Conservation (phyloP, 805 yeast species). For the Yarrowia alimentaria region DNA sequence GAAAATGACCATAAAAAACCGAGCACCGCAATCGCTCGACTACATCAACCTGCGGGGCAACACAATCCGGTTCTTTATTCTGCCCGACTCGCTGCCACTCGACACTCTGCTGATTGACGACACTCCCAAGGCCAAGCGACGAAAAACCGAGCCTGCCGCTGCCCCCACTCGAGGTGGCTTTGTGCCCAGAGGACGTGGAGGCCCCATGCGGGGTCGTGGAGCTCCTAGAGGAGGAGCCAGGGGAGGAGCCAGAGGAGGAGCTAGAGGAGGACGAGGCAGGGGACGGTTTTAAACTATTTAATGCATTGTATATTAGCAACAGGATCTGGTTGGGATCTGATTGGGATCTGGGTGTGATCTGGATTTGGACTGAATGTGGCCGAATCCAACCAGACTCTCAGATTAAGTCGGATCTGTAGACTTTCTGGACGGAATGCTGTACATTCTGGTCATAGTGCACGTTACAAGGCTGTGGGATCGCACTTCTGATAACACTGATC, state of each 20-base stretch:
- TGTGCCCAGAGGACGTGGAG: slow-evolving; percentile 32
- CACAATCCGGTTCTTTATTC: slow-evolving; percentile 74
- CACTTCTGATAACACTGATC: too few relatives aligned
- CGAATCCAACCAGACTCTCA: too few relatives aligned
- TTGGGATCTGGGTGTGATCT: too few relatives aligned
- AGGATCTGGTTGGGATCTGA: too few relatives aligned
- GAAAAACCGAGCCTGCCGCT: slow-evolving; percentile 31
- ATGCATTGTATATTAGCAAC: too few relatives aligned
- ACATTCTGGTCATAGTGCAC: too few relatives aligned
- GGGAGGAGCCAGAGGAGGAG: slow-evolving; percentile 4
- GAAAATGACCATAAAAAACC: slow-evolving; percentile 68
- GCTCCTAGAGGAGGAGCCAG: slow-evolving; percentile 34
- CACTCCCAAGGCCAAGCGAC: slow-evolving; percentile 43
- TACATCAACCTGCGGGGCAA: slow-evolving; percentile 85
- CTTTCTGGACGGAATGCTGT: too few relatives aligned
- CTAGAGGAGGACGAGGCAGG: slow-evolving; percentile 2
- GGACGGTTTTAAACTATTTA: background rate
- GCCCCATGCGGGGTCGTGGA: slow-evolving; percentile 34
- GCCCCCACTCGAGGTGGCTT: slow-evolving; percentile 33
- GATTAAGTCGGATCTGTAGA: too few relatives aligned
- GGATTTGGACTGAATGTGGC: too few relatives aligned
- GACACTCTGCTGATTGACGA: slow-evolving; percentile 47
- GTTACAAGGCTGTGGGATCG: too few relatives aligned
- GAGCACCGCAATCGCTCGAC: slow-evolving; percentile 68
- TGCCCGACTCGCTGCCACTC: slow-evolving; percentile 83